Evolutionary conservation across 495 filamentous ascomycete species (phyloP).

Genomic region (Chaetomium tenue): DNA sequence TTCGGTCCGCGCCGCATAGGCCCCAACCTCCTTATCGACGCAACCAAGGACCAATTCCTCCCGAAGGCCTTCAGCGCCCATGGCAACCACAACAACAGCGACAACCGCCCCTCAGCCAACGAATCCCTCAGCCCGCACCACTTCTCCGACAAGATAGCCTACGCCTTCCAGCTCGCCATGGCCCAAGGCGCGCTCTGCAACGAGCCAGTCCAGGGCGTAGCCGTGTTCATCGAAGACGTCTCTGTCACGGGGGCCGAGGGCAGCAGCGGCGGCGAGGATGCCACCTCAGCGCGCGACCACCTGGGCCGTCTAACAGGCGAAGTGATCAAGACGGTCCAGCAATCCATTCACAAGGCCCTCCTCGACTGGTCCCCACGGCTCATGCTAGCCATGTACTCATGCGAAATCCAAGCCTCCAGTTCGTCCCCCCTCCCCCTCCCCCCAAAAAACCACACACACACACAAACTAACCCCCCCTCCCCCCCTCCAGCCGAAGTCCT

Average conservation of each 20-base stretch:
- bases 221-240: slow-evolving; percentile 85
- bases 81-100: slow-evolving; percentile 45
- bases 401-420: slow-evolving; percentile 95
- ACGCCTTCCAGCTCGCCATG: slow-evolving; percentile 93
- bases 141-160: slow-evolving; percentile 83
- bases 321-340: slow-evolving; percentile 80
- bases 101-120: slow-evolving; percentile 37
- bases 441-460: slow-evolving; percentile 6
- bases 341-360: slow-evolving; percentile 83
- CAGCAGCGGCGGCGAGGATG: slow-evolving; percentile 48
- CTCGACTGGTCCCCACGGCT: slow-evolving; percentile 93
- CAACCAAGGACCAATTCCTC: slow-evolving; percentile 68
- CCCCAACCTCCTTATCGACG: slow-evolving; percentile 87
- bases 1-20: slow-evolving; percentile 86
- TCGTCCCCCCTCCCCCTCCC: slow-evolving; percentile 36
- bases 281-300: slow-evolving; percentile 58
- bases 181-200: slow-evolving; percentile 85
- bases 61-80: slow-evolving; percentile 60
- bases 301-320: slow-evolving; percentile 87
- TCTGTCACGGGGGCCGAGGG: slow-evolving; percentile 44
- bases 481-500: slow-evolving; percentile 73
- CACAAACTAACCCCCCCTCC: slow-evolving; percentile 10
- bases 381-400: slow-evolving; percentile 96
- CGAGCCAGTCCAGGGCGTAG: slow-evolving; percentile 90
- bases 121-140: slow-evolving; percentile 65